Conservation (phyloP, 1,139 yeast species). For the Saccharomyces hybrid region DNA sequence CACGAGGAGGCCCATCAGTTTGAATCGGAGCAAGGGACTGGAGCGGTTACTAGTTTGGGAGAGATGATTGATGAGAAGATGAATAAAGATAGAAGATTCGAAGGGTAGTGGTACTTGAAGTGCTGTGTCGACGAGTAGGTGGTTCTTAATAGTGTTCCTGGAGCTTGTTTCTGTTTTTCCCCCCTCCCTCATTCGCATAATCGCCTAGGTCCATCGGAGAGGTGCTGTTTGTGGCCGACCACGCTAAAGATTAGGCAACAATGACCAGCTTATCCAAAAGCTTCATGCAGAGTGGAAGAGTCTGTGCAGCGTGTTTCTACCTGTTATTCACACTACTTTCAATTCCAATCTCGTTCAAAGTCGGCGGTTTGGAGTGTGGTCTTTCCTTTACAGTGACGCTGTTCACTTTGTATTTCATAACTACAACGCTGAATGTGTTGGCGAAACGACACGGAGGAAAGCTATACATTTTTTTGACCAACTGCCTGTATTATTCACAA, state of each 20-base stretch:
- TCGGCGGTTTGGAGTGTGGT: conserved; percentile 92
- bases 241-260: not conserved
- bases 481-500: conserved; percentile 60
- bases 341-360: conserved; percentile 87
- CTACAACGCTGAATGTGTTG: conserved; percentile 64
- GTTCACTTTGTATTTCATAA: conserved; percentile 54
- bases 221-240: not conserved
- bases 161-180: conserved; percentile 2
- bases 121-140: not conserved
- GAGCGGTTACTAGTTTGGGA: not conserved
- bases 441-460: conserved; percentile 42
- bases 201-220: not conserved
- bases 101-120: not conserved
- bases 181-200: not conserved
- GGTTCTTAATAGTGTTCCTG: not conserved
- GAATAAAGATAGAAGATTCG: not conserved
- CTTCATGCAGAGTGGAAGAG: conserved; percentile 13
- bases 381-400: conserved; percentile 76
- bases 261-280: conserved; percentile 14
- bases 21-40: conserved; percentile 3
- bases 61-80: not conserved
- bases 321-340: conserved; percentile 68
- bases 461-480: conserved; percentile 44
- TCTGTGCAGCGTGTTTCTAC: conserved; percentile 37
- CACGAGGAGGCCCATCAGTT: conserved; percentile 5